A percentile compares a stretch with the other conserved stretches of the same genome.
phyloP scores from a whole-genome alignment of 192 early-diverging fungal genomes.

The Backusella australiensis region DNA sequence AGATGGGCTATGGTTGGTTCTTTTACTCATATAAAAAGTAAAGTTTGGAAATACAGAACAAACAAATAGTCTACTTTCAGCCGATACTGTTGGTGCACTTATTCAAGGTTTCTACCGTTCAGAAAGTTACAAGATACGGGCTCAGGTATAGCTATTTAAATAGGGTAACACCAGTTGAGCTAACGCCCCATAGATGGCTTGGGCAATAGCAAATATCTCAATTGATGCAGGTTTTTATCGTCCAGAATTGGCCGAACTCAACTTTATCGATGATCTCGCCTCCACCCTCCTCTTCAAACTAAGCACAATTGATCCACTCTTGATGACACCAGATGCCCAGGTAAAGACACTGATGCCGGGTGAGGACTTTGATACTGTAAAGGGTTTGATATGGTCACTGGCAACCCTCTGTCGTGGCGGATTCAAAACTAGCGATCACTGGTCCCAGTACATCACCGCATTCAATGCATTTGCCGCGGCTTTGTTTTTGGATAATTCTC shows the following conservation, averaged over 20 bases:
- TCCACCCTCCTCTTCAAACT: not conserved
- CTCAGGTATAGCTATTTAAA: constrained; percentile 8
- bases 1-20: not conserved
- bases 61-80: constrained; percentile 4
- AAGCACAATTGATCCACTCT: not conserved
- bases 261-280: constrained; percentile 11
- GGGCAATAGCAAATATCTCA: constrained; percentile 29
- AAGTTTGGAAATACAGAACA: constrained; percentile 23
- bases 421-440: not conserved
- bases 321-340: not conserved
- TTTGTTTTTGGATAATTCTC: not conserved
- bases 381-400: constrained; percentile 23
- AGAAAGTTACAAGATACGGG: constrained; percentile 1
- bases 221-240: constrained; percentile 13
- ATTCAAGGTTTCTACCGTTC: not conserved
- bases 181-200: not conserved
- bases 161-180: not conserved
- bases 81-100: constrained; percentile 4
- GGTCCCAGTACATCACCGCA: not conserved
- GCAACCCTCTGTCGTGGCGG: constrained; percentile 33
- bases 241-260: not conserved
- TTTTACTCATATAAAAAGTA: not conserved
- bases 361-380: constrained; percentile 1
- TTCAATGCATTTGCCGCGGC: constrained; percentile 11
- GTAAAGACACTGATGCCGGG: not conserved